Base-by-base conservation (phyloP, 495 filamentous ascomycete genomes). In the Zalerion maritima region DNA sequence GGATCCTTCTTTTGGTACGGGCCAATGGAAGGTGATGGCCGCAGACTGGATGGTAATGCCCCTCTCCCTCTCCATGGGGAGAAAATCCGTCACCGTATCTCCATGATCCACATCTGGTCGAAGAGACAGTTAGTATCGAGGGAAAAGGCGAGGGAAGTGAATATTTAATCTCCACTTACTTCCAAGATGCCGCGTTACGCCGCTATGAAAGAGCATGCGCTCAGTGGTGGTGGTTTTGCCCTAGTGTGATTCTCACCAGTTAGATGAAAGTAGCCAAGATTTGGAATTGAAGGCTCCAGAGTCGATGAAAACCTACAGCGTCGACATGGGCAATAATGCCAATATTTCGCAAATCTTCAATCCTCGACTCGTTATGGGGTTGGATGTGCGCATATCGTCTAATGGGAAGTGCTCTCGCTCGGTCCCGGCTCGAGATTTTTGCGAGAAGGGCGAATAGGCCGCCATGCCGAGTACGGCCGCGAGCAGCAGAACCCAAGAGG, bases 261-360 rank as follows among this genome's bases (percentile, higher is more conserved):
- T 2, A 15, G 17, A 35, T 40, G 10, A 33, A 16, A 14, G 6
- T 8, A 27, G 1, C 6, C 5, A 21, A 27, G 46, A 26, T 34
- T 24, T 26, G 13, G 6, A 27, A 9, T 35, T 5, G 1, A 14
- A 21, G 7, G 23, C 6, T 24, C 9, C 7, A 21, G 8, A 6
- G 5, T 24, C n/a, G 14, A 22, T 19, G 16, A 28, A 28, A 5
- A 61, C 73, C 30, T 57, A 84, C 80, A 26, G 91, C 91, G 73
- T 96, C 91, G 36, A 96, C 94, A 54, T 99, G 91, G 21, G 91
- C 91, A 50, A 99, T 94, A 37, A 99, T 99, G 21, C 91, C 91
- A 55, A 99, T 94, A 49, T 99, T 99, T 36, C 89, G 66, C 28
- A 86, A 89, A 32, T 44, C 54, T 12, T 57, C 42, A 9, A 58